phyloP scores from a whole-genome alignment of 345 rosid genomes.

The Combretum micranthum region DNA sequence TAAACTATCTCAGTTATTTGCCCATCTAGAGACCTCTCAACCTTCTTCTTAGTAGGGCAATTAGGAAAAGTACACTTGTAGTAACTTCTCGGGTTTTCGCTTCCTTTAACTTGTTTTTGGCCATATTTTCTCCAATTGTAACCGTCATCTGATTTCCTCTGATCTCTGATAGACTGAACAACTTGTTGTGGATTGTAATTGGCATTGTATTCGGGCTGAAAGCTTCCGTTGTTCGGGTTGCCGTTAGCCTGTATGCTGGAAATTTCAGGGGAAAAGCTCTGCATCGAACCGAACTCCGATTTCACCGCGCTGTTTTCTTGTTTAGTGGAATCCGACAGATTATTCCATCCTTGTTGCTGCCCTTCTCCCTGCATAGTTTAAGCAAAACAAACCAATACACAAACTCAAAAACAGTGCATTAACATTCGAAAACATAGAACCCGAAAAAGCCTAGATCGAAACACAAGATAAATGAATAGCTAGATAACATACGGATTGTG shows the following conservation, averaged over 20 bases:
- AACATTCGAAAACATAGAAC: background rate
- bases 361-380: constrained; percentile 16
- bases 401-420: background rate
- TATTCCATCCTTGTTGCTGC: constrained; percentile 40
- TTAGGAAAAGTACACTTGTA: constrained; percentile 79
- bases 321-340: constrained; percentile 32
- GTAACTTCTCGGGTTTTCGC: constrained; percentile 92
- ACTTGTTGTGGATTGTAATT: too few species aligned
- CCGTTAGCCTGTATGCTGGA: constrained; percentile 30
- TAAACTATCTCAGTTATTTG: constrained; percentile 85
- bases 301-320: constrained; percentile 21
- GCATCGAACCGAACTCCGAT: constrained; percentile 20
- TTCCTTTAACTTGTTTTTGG: constrained; percentile 91
- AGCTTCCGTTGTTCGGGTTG: constrained; percentile 24
- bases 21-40: constrained; percentile 79
- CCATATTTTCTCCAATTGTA: constrained; percentile 98
- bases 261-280: constrained; percentile 38
- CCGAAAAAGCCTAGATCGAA: too few species aligned
- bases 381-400: background rate
- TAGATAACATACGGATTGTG: constrained; percentile 22
- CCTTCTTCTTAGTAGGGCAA: constrained; percentile 87
- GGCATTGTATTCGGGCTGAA: constrained; percentile 12
- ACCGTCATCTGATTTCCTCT: constrained; percentile 72
- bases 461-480: too few species aligned
- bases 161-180: constrained; percentile 37